Evolutionary conservation across 306 rosid species (phyloP).

Genomic region (Cicer arietinum): DNA sequence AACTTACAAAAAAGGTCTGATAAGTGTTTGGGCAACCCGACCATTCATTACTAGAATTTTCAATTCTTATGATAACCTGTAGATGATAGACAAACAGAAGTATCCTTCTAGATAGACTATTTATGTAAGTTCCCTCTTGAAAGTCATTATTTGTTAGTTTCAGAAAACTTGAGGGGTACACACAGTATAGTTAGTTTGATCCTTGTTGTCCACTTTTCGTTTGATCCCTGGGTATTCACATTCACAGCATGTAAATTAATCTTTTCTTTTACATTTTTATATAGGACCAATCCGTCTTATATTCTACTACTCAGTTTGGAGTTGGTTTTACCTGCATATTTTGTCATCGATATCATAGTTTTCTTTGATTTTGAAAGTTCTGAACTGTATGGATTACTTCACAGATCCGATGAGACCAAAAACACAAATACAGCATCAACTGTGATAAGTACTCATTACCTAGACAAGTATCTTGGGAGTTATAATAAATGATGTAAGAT

Average conservation of each 20-base stretch:
- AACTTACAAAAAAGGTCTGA: background rate
- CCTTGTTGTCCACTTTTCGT: background rate
- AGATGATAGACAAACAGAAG: background rate
- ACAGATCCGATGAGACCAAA: background rate
- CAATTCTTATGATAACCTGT: background rate
- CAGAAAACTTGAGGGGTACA: background rate
- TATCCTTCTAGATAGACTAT: background rate
- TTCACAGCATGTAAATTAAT: no score
- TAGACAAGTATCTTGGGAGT: background rate
- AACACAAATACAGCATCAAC: conserved; percentile 24
- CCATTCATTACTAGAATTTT: background rate
- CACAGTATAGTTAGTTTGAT: background rate
- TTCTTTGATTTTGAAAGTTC: conserved; percentile 16
- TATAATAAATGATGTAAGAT: background rate
- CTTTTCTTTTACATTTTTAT: background rate
- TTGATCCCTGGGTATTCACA: background rate
- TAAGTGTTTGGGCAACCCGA: background rate
- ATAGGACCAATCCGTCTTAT: background rate
- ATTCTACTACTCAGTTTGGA: background rate
- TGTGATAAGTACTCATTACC: background rate
- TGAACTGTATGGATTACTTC: background rate
- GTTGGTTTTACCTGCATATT: background rate
- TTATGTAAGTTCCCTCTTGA: background rate
- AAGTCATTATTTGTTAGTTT: conserved; percentile 1
- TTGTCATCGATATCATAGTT: background rate